Evolutionary conservation across 129 eudicot species (phyloP), one percentile per base, ranked within the genome.

Genomic region (Dittrichia graveolens): DNA sequence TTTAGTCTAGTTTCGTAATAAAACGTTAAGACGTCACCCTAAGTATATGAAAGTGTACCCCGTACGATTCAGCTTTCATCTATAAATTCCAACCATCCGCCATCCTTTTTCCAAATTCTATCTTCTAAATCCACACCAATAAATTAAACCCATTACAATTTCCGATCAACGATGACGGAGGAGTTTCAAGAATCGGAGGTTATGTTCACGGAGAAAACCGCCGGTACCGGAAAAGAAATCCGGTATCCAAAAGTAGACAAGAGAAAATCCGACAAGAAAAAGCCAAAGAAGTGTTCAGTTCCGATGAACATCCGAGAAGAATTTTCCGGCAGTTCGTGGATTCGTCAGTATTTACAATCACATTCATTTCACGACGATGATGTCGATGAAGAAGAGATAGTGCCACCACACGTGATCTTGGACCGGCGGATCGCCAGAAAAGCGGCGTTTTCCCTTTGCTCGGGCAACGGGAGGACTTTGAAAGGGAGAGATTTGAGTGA

Each of bases 381-480:
- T 7, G 81, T 35, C 2, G 55, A 55, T 2, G 82, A 24, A 39
- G 85, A 78, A 4, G 84, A 71, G 73, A 79, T 77, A 18, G 82
- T 79, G 74, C 95, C 95, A 47, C 97, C 97, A 3, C 97, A 91
- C 60, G 83, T 85, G 69, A 88, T 91, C 43, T 39, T 84, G n/a
- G 89, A 80, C 19, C 80, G 83, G 50, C 78, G 97, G 40, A 48
- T 83, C 3, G 81, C 81, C 39, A 77, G 83, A 24, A 84, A 83
- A 77, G 77, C 82, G 83, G 86, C 95, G 7, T 87, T 86, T 48
- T 91, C 97, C 6, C 79, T 85, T 50, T 83, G 87, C 53, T 74
- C 80, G 2, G 93, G 87, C 14, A 66, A 82, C 43, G 96, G 96
- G 38, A 85, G 91, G 77, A 86, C 86, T 54, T 67, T 85, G 34